A percentile compares a stretch with the other conserved stretches of the same genome.
Conservation (phyloP, 257 asterid species). For the Prunella vulgaris region DNA sequence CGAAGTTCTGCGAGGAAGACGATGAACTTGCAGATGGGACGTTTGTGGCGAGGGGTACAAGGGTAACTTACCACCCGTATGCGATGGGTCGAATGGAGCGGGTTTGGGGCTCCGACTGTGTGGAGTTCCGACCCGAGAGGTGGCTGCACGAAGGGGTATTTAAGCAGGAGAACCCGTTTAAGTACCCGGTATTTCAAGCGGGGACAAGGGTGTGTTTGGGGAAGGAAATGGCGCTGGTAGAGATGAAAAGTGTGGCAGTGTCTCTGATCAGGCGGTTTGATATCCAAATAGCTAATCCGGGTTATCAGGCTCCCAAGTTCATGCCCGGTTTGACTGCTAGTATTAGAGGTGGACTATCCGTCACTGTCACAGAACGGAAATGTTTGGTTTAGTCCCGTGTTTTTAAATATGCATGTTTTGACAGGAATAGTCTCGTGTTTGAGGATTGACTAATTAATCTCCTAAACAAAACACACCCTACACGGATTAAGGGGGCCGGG, state of each 20-base stretch:
- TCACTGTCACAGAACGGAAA: slow-evolving; percentile 12
- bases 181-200: slow-evolving; percentile 49
- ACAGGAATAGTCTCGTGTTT: too few species aligned
- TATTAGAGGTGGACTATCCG: slow-evolving; percentile 34
- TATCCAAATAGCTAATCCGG: slow-evolving; percentile 11
- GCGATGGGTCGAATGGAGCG: slow-evolving; percentile 50
- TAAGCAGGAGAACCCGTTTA: slow-evolving; percentile 34
- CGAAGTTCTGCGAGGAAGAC: slow-evolving; percentile 52
- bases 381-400: too few species aligned
- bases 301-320: slow-evolving; percentile 23
- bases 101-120: slow-evolving; percentile 39
- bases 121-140: slow-evolving; percentile 37
- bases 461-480: too few species aligned
- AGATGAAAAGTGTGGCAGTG: slow-evolving; percentile 40
- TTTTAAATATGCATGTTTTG: too few species aligned
- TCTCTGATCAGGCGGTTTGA: slow-evolving; percentile 31
- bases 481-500: too few species aligned
- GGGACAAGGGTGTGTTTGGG: slow-evolving; percentile 48
- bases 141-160: slow-evolving; percentile 40
- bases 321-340: slow-evolving; percentile 38
- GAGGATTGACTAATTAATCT: too few species aligned
- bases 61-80: slow-evolving; percentile 46
- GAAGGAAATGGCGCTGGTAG: slow-evolving; percentile 45
- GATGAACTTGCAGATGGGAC: slow-evolving; percentile 67
- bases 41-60: slow-evolving; percentile 25